phyloP scores from a whole-genome alignment of 192 early-diverging fungal species.

The Podila epigama region DNA sequence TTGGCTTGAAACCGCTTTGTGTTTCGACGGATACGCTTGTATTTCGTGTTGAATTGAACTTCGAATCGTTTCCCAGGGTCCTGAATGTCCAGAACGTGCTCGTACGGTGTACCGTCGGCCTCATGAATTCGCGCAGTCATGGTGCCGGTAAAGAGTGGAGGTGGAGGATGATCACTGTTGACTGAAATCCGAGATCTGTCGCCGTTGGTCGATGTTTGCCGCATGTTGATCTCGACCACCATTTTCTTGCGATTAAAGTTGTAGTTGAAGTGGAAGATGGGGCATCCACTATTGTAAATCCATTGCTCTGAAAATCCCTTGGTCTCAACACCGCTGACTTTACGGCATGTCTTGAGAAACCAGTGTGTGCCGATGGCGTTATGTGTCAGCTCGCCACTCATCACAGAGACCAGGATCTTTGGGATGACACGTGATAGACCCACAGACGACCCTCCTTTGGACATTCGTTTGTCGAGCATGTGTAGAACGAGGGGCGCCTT shows the following conservation, averaged over 20 bases:
- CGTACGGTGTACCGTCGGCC: conserved; percentile 84
- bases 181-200: conserved; percentile 31
- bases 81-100: conserved; percentile 85
- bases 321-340: conserved; percentile 82
- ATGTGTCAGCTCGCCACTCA: conserved; percentile 68
- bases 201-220: conserved; percentile 72
- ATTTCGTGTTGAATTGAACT: conserved; percentile 96
- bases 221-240: conserved; percentile 89
- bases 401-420: conserved; percentile 78
- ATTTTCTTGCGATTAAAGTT: conserved; percentile 96
- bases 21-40: conserved; percentile 92
- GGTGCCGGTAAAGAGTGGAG: conserved; percentile 61
- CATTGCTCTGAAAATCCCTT: conserved; percentile 92
- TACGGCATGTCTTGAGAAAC: conserved; percentile 84
- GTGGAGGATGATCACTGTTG: conserved; percentile 27
- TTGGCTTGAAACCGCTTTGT: conserved; percentile 77
- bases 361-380: conserved; percentile 70
- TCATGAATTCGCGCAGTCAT: conserved; percentile 82
- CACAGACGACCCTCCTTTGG: conserved; percentile 74
- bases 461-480: conserved; percentile 89
- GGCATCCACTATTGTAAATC: conserved; percentile 92
- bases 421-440: conserved; percentile 81
- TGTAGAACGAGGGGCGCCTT: conserved; percentile 91
- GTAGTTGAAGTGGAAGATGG: conserved; percentile 82
- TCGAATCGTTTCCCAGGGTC: conserved; percentile 79